phyloP scores from a whole-genome alignment of 2,329 filamentous ascomycete genomes.

The Exophiala spinifera region DNA sequence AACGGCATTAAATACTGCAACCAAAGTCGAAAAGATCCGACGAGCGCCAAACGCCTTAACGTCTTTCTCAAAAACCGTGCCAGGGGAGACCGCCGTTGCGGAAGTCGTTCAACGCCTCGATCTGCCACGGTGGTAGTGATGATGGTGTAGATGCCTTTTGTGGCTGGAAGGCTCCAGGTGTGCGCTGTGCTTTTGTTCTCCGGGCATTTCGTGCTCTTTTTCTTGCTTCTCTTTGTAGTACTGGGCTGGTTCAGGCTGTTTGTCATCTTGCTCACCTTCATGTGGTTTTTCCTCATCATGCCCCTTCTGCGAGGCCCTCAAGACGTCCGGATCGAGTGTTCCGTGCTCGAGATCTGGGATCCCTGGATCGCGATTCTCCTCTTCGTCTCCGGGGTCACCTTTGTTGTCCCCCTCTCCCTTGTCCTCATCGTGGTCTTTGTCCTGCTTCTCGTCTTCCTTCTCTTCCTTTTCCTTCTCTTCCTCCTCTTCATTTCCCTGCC shows the following conservation, averaged over 20 bases:
- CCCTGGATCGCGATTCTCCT: slow-evolving; percentile 2
- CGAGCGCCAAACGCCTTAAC: too few species aligned
- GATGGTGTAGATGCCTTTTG: slow-evolving; percentile 4
- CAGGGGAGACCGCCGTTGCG: too few species aligned
- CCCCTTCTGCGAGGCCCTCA: background rate
- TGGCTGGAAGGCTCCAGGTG: background rate
- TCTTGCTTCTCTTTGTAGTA: background rate
- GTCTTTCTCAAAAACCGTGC: too few species aligned
- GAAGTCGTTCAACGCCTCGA: slow-evolving; percentile 2
- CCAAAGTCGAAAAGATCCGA: too few species aligned
- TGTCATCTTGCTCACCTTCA: background rate
- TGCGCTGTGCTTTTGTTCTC: too few species aligned
- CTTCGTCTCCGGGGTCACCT: background rate
- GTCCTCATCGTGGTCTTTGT: background rate
- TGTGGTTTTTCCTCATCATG: background rate
- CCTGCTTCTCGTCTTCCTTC: background rate
- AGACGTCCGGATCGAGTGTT: background rate
- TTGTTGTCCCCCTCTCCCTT: background rate
- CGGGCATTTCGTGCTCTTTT: too few species aligned
- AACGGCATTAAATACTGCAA: too few species aligned
- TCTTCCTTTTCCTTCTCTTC: slow-evolving; percentile 8
- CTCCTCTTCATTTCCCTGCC: background rate
- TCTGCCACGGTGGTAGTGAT: slow-evolving; percentile 5
- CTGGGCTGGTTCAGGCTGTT: background rate
- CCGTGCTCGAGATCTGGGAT: slow-evolving; percentile 12